Evolutionary conservation across 2,329 filamentous ascomycete species (phyloP).

Genomic region (Calonectria pauciramosa): DNA sequence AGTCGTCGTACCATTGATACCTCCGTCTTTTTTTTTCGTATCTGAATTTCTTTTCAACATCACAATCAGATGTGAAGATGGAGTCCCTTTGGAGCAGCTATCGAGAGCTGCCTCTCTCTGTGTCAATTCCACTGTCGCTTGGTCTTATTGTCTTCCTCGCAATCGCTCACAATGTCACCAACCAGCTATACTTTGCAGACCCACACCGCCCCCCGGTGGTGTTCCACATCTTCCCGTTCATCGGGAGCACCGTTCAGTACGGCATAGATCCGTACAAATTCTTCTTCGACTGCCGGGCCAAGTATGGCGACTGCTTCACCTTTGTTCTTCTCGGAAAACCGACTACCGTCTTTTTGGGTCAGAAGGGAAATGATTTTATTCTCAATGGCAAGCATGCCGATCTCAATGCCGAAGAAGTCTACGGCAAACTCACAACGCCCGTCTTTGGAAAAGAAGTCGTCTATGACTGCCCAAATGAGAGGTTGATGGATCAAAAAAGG

Average conservation of each 20-base stretch:
- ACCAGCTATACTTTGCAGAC: conserved; percentile 84
- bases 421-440: conserved; percentile 79
- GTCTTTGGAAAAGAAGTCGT: conserved; percentile 88
- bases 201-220: conserved; percentile 84
- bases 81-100: not conserved
- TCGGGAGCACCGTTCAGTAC: conserved; percentile 93
- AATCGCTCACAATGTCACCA: conserved; percentile 82
- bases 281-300: conserved; percentile 80
- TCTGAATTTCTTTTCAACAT: not conserved
- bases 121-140: conserved; percentile 55
- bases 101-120: conserved; percentile 18
- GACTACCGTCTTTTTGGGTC: conserved; percentile 86
- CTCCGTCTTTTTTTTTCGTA: not conserved
- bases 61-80: conserved; percentile 17
- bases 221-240: conserved; percentile 83
- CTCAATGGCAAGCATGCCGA: conserved; percentile 91
- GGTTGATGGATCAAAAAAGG: conserved; percentile 97
- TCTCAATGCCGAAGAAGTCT: conserved; percentile 91
- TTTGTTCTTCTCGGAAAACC: conserved; percentile 89
- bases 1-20: not conserved
- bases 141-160: conserved; percentile 62
- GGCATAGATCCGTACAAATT: conserved; percentile 94
- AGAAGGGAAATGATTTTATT: conserved; percentile 89
- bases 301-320: conserved; percentile 92
- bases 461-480: conserved; percentile 90